Evolutionary conservation across 2,329 filamentous ascomycete species (phyloP), one percentile per base, ranked within the genome.

Genomic region (Fusarium sp.): DNA sequence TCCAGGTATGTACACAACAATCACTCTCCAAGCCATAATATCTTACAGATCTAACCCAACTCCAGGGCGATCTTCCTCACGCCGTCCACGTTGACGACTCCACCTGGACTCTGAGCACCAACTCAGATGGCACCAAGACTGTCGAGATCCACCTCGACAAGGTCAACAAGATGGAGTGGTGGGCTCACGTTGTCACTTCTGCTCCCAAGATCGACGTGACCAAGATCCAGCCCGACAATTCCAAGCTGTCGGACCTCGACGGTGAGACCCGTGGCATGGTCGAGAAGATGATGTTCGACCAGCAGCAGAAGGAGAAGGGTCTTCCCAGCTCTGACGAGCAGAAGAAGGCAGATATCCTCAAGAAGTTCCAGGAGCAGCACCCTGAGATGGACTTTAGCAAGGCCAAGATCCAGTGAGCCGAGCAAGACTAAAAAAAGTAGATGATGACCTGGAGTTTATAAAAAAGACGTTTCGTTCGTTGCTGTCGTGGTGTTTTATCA

Each of bases 221-320:
- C 75, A 98, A 97, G 85, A 98, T 99, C 81, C 89, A 90, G 78
- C 96, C 96, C 23, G 96, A 98, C 82, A 94, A 92, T 79, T 94
- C 91, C 78, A 97, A 94, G 80, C 86, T 99, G 76, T 90, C 92
- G 60, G 96, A 99, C 80, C 85, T 99, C 72, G 95, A 98, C 78
- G 96, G 96, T 66, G 92, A 97, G 86, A 99, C 96, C 56, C 88
- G 96, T 70, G 88, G 90, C 63, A 98, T 99, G 95, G 96, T 99
- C 46, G 96, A 99, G 89, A 99, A 99, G 89, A 99, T 99, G 96
- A 99, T 99, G 96, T 99, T 88, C 77, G 96, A 99, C 84, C 96
- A 99, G 86, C 87, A 92, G 72, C 94, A 98, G 84, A 99, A 99
- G 89, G 94, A 98, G 84, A 85, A 88, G 81, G 96, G 96, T 7